Evolutionary conservation across 1,284 basidiomycete genomes (phyloP).

Genomic region (Bjerkandera adusta): DNA sequence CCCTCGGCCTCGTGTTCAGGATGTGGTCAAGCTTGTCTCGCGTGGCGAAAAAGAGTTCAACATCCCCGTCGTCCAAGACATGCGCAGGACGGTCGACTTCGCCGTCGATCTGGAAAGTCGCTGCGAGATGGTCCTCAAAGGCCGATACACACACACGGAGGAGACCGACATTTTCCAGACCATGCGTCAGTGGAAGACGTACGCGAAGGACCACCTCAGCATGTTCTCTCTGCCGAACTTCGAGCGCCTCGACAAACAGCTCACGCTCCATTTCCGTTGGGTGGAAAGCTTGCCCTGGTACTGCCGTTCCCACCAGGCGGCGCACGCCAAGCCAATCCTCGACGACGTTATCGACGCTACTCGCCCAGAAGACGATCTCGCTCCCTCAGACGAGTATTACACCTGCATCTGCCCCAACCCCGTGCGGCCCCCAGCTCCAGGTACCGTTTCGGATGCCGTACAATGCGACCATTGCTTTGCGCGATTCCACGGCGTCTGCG

Average conservation of each 20-base stretch:
- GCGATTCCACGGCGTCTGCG: conserved; percentile 78
- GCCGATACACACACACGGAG: conserved; percentile 50
- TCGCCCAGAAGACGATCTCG: conserved; percentile 69
- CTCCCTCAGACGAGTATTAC: conserved; percentile 74
- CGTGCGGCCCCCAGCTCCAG: conserved; percentile 71
- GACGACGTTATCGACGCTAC: conserved; percentile 73
- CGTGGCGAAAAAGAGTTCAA: conserved; percentile 73
- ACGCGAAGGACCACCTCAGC: conserved; percentile 64
- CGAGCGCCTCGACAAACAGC: conserved; percentile 65
- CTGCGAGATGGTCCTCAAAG: conserved; percentile 70
- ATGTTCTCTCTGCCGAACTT: conserved; percentile 73
- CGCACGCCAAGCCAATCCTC: conserved; percentile 59
- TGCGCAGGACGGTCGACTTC: conserved; percentile 66
- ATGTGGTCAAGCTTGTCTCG: conserved; percentile 63
- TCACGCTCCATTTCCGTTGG: conserved; percentile 67
- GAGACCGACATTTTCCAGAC: conserved; percentile 66
- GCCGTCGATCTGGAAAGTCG: conserved; percentile 70
- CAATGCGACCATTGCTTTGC: conserved; percentile 86
- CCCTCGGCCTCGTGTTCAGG: conserved; percentile 58
- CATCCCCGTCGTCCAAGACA: conserved; percentile 61
- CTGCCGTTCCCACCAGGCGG: conserved; percentile 57
- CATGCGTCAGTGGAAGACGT: conserved; percentile 68
- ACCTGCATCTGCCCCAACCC: conserved; percentile 78
- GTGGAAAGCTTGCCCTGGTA: conserved; percentile 75
- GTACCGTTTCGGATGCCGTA: conserved; percentile 74